Conservation (phyloP, 23 red algal species). For the Agarophyton chilense region DNA sequence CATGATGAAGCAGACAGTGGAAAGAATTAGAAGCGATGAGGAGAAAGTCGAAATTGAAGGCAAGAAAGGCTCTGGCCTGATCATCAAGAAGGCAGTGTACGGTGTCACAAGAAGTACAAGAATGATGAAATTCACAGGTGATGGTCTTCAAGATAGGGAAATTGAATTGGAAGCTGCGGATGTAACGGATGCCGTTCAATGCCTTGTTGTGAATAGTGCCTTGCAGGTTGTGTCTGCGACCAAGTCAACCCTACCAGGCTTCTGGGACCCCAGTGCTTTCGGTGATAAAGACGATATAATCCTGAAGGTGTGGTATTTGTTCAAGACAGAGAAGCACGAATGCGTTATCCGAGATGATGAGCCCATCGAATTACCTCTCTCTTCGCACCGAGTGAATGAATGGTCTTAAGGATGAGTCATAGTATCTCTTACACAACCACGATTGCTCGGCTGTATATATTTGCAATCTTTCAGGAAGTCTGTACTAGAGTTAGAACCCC, state of each 20-base stretch:
- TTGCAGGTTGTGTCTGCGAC: slow-evolving; percentile 80
- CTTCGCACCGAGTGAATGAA: slow-evolving; percentile 59
- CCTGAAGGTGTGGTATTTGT: slow-evolving; percentile 84
- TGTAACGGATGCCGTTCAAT: slow-evolving; percentile 82
- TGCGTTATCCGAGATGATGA: slow-evolving; percentile 78
- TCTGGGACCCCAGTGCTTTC: slow-evolving; percentile 92
- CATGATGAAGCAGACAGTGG: slow-evolving; percentile 68
- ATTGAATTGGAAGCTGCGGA: slow-evolving; percentile 65
- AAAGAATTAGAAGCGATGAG: slow-evolving; percentile 56
- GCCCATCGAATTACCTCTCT: slow-evolving; percentile 81
- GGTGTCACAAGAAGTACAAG: slow-evolving; percentile 43
- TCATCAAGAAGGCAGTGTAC: slow-evolving; percentile 87
- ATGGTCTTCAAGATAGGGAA: slow-evolving; percentile 36
- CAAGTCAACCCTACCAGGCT: slow-evolving; percentile 83
- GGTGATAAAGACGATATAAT: slow-evolving; percentile 72
- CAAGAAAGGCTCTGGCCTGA: slow-evolving; percentile 63
- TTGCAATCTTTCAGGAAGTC: neutral
- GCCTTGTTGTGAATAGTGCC: slow-evolving; percentile 73
- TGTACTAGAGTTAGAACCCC: too few species aligned
- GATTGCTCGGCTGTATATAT: neutral
- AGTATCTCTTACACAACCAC: neutral
- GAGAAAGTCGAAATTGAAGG: slow-evolving; percentile 68
- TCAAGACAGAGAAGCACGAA: slow-evolving; percentile 73
- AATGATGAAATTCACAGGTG: slow-evolving; percentile 15
- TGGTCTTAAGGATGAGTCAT: slow-evolving; percentile 20